Conservation (phyloP, 179 eudicot genomes). For the Spergularia azorica region DNA sequence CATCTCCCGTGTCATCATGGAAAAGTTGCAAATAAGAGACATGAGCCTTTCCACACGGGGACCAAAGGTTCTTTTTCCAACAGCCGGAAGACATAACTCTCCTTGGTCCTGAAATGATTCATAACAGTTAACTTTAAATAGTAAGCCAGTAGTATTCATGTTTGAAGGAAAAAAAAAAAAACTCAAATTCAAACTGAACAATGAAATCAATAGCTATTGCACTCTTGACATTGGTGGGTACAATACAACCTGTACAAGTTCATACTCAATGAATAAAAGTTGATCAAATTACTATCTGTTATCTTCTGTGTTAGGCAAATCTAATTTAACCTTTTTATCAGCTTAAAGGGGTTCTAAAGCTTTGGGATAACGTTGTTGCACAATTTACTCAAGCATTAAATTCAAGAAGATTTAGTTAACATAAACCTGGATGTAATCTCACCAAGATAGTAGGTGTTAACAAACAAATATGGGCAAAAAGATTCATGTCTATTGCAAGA, state of each 20-base stretch:
- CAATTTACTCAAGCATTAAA: neutral
- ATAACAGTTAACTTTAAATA: neutral
- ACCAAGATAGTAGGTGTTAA: neutral
- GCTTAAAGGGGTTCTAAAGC: too few relatives aligned
- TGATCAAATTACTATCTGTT: neutral
- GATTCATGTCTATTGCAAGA: neutral
- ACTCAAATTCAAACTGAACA: conserved; percentile 2
- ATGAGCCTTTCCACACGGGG: conserved; percentile 67
- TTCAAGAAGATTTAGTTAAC: conserved; percentile 3
- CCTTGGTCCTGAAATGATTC: conserved; percentile 44
- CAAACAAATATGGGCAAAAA: neutral
- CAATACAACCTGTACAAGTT: neutral
- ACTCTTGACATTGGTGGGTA: conserved; percentile 2
- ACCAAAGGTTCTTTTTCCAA: conserved; percentile 58
- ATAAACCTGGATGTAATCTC: neutral
- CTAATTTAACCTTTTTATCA: too few relatives aligned
- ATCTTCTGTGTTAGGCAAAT: neutral
- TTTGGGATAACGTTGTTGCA: too few relatives aligned
- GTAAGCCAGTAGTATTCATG: neutral
- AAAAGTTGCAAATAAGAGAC: conserved; percentile 84
- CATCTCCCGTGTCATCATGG: conserved; percentile 92
- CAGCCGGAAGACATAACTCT: conserved; percentile 26
- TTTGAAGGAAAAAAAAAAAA: neutral
- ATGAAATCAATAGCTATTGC: conserved; percentile 8
- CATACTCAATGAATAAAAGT: neutral